Base-by-base conservation (phyloP, 1,139 yeast species). In the Kurtzmaniella quercitrusa region DNA sequence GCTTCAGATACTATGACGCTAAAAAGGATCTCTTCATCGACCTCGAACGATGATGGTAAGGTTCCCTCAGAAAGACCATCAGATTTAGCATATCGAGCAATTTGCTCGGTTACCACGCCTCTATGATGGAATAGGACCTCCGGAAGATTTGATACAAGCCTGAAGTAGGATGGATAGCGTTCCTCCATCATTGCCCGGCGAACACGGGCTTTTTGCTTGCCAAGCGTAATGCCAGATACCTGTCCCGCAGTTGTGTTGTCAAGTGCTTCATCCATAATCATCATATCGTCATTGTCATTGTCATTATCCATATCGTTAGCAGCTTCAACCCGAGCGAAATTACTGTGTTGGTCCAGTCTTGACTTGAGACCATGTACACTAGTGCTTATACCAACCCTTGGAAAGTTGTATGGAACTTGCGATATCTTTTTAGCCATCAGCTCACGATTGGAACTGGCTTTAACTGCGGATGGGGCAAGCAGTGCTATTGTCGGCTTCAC, bases 381-480 rank as follows among this genome's bases (percentile, higher is more conserved):
- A 0, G 81, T 66, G 39, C 66, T 71, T 1, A 78, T 46, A 0
- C 84, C 84, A 28, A 67, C 48, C 36, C 76, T 57, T 0, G 82
- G 82, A 15, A 76, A 52, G 33, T 58, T 54, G 42, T 70, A 73
- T 3, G 67, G 55, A 0, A 78, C 55, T 30, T 63, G 71, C 0
- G 82, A 76, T 5, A 75, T 38, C 20, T 34, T 34, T n/a, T 19
- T 14, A 9, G 37, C 19, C 26, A 42, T 5, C 33, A 45, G 39
- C 15, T 30, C 18, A 14, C 34, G 16, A 14, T 14, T 14, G 9
- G 42, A 34, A 19, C 23, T 38, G n/a, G 46, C 28, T 33, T 18
- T 45, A 28, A 16, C 21, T 3, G 35, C 38, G 8, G 44, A 18
- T 11, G 43, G 37, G 5, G 38, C 12, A 9, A 52, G 40, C 9